A percentile compares a stretch with the other conserved stretches of the same genome.
These are phyloP conservation scores for Ailanthus altissimus DNA, from an alignment of 345 rosid genomes.

Conservation along the genomic window DNA sequence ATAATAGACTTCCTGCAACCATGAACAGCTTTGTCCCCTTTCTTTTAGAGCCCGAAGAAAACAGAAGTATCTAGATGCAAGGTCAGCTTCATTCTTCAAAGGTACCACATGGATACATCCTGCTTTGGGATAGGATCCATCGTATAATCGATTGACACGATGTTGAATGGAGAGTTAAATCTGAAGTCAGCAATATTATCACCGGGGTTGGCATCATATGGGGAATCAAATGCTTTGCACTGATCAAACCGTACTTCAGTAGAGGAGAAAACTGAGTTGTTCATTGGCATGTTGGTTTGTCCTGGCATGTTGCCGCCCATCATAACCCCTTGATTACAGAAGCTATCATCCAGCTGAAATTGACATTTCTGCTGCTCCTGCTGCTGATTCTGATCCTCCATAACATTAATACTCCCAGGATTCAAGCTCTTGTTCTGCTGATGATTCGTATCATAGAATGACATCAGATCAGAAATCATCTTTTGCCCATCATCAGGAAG, in stretches of 20 bases:
- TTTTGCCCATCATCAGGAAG: conserved; percentile 60
- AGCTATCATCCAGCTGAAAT: conserved; percentile 32
- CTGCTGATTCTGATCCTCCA: conserved; percentile 19
- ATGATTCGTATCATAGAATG: conserved; percentile 47
- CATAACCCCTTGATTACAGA: conserved; percentile 31
- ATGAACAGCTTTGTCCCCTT: neutral
- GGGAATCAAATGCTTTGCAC: conserved; percentile 39
- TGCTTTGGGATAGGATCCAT: conserved; percentile 37
- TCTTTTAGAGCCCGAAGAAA: neutral
- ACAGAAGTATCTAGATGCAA: neutral
- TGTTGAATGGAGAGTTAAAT: conserved; percentile 42
- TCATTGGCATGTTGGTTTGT: conserved; percentile 29
- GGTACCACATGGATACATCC: conserved; percentile 36
- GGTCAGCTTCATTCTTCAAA: conserved; percentile 16
- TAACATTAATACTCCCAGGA: conserved; percentile 17
- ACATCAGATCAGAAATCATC: conserved; percentile 53
- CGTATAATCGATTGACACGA: conserved; percentile 24
- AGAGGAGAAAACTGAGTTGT: conserved; percentile 28
- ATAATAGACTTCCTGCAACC: neutral
- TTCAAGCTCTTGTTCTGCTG: conserved; percentile 34
- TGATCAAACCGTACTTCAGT: conserved; percentile 34
- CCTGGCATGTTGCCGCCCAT: conserved; percentile 32
- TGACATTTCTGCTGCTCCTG: conserved; percentile 36
- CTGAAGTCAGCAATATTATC: conserved; percentile 21
- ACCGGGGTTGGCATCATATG: conserved; percentile 25